A percentile compares a stretch with the other conserved stretches of the same genome.
phyloP scores from a whole-genome alignment of 1,284 basidiomycete genomes.

The Leccinum idahoense region DNA sequence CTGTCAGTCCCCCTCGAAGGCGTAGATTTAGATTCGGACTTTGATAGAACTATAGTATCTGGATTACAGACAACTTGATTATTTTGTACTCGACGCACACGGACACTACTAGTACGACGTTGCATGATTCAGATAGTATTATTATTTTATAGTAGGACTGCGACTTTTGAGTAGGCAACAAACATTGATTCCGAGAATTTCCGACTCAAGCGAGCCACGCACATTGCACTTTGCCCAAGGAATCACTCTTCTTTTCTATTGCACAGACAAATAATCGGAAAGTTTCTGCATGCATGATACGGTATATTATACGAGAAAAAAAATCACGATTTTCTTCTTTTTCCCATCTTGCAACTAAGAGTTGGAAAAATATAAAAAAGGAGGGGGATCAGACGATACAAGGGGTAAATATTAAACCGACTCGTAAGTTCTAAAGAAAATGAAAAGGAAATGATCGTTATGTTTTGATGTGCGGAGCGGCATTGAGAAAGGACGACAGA shows the following conservation, averaged over 20 bases:
- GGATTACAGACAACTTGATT: not conserved
- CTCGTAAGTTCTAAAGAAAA: slow-evolving; percentile 13
- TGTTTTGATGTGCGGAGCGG: slow-evolving; percentile 21
- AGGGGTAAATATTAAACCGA: slow-evolving; percentile 22
- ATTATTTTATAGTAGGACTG: too few species aligned
- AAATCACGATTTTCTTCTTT: not conserved
- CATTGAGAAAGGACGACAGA: slow-evolving; percentile 7
- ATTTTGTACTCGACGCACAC: too few species aligned
- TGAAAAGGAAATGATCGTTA: slow-evolving; percentile 14
- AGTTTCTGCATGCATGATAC: slow-evolving; percentile 1
- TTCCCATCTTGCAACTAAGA: not conserved
- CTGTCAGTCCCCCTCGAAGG: not conserved
- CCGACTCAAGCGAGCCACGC: too few species aligned
- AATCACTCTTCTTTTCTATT: not conserved
- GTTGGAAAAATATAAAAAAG: not conserved
- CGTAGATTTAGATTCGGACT: not conserved
- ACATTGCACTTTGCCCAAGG: slow-evolving; percentile 20
- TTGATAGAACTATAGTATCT: not conserved
- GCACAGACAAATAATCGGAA: not conserved
- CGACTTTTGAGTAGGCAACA: too few species aligned
- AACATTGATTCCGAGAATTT: too few species aligned
- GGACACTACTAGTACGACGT: too few species aligned
- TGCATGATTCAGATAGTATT: too few species aligned
- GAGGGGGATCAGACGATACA: slow-evolving; percentile 6
- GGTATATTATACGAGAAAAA: slow-evolving; percentile 12